Evolutionary conservation across 192 early-diverging fungal genomes (phyloP).

Genomic region (Coemansia sp.): DNA sequence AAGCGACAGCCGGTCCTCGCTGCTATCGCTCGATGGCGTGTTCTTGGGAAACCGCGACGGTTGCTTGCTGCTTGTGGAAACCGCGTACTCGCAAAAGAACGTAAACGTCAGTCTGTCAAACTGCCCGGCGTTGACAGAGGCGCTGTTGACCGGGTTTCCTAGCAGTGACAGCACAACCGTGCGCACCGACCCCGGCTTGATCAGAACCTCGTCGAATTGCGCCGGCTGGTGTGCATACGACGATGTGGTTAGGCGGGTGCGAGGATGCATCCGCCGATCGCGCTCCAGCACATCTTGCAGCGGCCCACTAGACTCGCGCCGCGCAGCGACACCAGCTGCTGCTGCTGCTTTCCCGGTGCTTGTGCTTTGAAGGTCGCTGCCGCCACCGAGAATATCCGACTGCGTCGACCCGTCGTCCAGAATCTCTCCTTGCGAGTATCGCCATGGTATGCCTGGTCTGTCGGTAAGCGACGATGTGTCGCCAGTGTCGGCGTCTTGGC

Average conservation of each 20-base stretch:
- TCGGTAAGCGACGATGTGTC: background rate
- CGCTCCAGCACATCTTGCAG: constrained; percentile 1
- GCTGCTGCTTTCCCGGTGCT: background rate
- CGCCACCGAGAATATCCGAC: background rate
- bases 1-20: constrained; percentile 58
- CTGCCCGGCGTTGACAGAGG: constrained; percentile 66
- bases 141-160: constrained; percentile 24
- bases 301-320: background rate
- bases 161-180: constrained; percentile 77
- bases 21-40: constrained; percentile 56
- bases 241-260: background rate
- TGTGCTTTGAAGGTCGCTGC: background rate
- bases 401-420: constrained; percentile 4
- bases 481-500: constrained; percentile 2
- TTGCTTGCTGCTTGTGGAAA: constrained; percentile 38
- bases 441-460: background rate
- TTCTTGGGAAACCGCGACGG: constrained; percentile 35
- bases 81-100: constrained; percentile 63
- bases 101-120: constrained; percentile 68
- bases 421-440: background rate
- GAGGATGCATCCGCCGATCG: constrained; percentile 7
- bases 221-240: constrained; percentile 22
- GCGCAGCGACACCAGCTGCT: background rate
- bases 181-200: constrained; percentile 83
- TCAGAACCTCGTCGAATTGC: constrained; percentile 73